Percentiles rank a stretch among this genome's conserved stretches.
These are phyloP conservation scores for Trichophyton benhamiae DNA, from an alignment of 2,329 filamentous ascomycete species.

Conservation along the genomic window DNA sequence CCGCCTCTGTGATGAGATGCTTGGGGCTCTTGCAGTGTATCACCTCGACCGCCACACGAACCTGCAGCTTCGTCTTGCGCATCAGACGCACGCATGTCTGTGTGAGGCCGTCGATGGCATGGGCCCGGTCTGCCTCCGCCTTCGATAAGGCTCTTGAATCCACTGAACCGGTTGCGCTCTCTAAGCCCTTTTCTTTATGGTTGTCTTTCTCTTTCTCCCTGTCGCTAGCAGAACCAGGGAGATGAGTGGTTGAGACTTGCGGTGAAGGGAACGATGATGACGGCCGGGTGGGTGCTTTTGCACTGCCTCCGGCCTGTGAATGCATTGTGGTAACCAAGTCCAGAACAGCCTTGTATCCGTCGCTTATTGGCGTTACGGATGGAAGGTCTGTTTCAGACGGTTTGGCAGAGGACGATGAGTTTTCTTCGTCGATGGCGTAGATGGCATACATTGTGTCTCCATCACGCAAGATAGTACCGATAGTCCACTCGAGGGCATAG, in stretches of 20 bases:
- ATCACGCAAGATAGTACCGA: slow-evolving; percentile 85
- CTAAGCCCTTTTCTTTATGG: neutral
- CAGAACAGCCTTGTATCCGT: slow-evolving; percentile 61
- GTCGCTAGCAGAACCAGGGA: slow-evolving; percentile 10
- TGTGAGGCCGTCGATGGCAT: slow-evolving; percentile 72
- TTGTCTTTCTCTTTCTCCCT: neutral
- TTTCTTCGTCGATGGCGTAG: slow-evolving; percentile 85
- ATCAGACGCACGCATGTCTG: slow-evolving; percentile 73
- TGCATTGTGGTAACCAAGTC: slow-evolving; percentile 62
- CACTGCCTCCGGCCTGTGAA: slow-evolving; percentile 44
- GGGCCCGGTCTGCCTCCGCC: slow-evolving; percentile 65
- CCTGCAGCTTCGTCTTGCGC: slow-evolving; percentile 82
- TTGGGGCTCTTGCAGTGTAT: slow-evolving; percentile 97
- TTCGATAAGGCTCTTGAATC: slow-evolving; percentile 43
- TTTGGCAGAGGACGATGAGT: slow-evolving; percentile 35
- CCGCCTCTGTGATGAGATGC: slow-evolving; percentile 87
- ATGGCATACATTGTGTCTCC: slow-evolving; percentile 89
- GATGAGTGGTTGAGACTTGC: slow-evolving; percentile 17
- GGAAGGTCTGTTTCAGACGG: slow-evolving; percentile 30
- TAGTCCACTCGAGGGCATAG: slow-evolving; percentile 93
- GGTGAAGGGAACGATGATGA: slow-evolving; percentile 8
- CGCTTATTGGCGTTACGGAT: slow-evolving; percentile 47
- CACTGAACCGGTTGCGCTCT: slow-evolving; percentile 27
- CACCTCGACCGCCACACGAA: slow-evolving; percentile 86
- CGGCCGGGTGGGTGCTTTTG: slow-evolving; percentile 23